Evolutionary conservation across 192 early-diverging fungal genomes (phyloP).

Genomic region (Coemansia sp.): DNA sequence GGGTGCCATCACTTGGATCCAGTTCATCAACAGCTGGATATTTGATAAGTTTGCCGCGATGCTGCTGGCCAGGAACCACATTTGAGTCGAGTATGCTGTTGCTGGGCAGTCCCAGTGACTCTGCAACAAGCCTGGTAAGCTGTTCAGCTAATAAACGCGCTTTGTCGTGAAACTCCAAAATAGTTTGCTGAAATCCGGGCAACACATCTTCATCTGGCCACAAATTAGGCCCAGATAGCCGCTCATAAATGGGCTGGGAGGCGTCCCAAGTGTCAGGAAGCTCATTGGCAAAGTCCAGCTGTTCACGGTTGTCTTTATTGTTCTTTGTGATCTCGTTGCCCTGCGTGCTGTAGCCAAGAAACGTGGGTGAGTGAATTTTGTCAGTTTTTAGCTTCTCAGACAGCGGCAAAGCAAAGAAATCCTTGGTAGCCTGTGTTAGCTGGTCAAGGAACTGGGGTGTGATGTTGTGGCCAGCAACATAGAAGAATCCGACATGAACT

Average conservation of each 20-base stretch:
- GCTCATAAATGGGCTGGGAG: constrained; percentile 46
- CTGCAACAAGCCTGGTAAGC: constrained; percentile 53
- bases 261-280: constrained; percentile 15
- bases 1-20: constrained; percentile 13
- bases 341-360: constrained; percentile 57
- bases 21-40: constrained; percentile 32
- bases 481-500: constrained; percentile 60
- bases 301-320: constrained; percentile 54
- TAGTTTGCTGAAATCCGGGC: constrained; percentile 47
- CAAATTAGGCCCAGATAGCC: constrained; percentile 61
- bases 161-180: constrained; percentile 45
- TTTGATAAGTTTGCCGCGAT: constrained; percentile 29
- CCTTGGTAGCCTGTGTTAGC: constrained; percentile 9
- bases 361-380: constrained; percentile 59
- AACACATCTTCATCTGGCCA: constrained; percentile 54
- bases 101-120: constrained; percentile 44
- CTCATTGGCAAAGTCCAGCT: constrained; percentile 62
- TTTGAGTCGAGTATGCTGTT: constrained; percentile 31
- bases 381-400: constrained; percentile 59
- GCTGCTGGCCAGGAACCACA: constrained; percentile 17
- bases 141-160: constrained; percentile 48
- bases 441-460: constrained; percentile 32
- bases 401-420: constrained; percentile 59
- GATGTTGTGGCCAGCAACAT: constrained; percentile 56
- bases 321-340: constrained; percentile 58